Conservation (phyloP, 2,329 filamentous ascomycete genomes). For the Verticillium nonalfalfae region DNA sequence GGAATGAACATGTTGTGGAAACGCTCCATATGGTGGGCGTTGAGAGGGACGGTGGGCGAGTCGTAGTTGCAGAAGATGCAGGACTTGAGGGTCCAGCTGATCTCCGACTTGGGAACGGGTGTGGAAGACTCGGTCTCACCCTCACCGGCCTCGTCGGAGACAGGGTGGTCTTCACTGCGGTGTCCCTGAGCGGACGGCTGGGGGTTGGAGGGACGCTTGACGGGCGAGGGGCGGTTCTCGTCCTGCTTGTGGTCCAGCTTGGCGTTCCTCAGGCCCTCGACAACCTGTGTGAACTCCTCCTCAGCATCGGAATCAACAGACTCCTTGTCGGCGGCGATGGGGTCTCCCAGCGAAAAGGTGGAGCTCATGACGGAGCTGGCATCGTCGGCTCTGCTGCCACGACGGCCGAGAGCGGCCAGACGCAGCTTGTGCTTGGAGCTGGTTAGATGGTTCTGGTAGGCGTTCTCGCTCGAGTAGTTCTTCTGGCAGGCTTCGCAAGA, state of each 20-base stretch:
- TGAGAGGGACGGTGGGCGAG: conserved; percentile 69
- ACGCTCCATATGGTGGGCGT: conserved; percentile 82
- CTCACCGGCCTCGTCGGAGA: conserved; percentile 26
- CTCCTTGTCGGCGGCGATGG: conserved; percentile 44
- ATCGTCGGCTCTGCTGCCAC: conserved; percentile 45
- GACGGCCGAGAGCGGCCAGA: conserved; percentile 33
- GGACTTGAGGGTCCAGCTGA: conserved; percentile 37
- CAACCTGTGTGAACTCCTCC: conserved; percentile 69
- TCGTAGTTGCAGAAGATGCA: conserved; percentile 93
- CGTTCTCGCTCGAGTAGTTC: conserved; percentile 94
- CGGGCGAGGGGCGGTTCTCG: conserved; percentile 37
- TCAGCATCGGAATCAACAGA: conserved; percentile 61
- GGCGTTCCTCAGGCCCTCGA: conserved; percentile 69
- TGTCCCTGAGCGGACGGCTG: conserved; percentile 31
- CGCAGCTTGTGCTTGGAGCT: conserved; percentile 85
- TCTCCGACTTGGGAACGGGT: conserved; percentile 26
- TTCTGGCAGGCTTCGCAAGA: conserved; percentile 77
- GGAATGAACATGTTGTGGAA: conserved; percentile 95
- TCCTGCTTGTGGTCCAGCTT: conserved; percentile 49
- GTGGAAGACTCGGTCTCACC: conserved; percentile 36
- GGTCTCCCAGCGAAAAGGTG: conserved; percentile 84
- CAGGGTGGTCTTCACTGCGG: conserved; percentile 39
- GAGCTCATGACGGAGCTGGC: conserved; percentile 82
- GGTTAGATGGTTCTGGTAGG: conserved; percentile 84
- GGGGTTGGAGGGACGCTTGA: conserved; percentile 49